Conservation (phyloP, 441 rosid genomes). For the Codiaeum variegatum region DNA sequence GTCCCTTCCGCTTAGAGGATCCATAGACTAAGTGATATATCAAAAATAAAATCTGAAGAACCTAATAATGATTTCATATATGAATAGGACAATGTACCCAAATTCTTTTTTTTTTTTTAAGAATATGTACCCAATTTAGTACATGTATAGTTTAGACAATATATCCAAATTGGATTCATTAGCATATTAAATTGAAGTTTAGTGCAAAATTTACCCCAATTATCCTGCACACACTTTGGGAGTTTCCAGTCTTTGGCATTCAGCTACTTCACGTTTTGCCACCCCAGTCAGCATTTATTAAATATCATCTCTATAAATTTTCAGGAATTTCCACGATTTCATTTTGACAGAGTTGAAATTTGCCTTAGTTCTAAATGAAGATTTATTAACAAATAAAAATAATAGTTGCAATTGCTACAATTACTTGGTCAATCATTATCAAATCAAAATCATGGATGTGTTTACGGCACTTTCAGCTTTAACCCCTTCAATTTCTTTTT, state of each 20-base stretch:
- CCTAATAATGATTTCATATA: too few species aligned
- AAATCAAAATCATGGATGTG: slow-evolving; percentile 3
- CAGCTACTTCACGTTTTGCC: not conserved
- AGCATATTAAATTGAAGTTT: too few species aligned
- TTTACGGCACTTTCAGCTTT: not conserved
- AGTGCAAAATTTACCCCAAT: too few species aligned
- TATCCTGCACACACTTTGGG: too few species aligned
- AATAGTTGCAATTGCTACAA: not conserved
- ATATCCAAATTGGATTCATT: too few species aligned
- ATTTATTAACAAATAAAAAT: not conserved
- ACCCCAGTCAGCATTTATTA: not conserved
- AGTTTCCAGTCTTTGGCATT: not conserved
- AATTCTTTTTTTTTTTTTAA: too few species aligned
- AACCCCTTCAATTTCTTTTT: not conserved
- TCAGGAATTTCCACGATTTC: not conserved
- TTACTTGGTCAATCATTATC: not conserved
- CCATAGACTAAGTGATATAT: too few species aligned
- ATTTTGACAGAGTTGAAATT: not conserved
- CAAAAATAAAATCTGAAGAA: too few species aligned
- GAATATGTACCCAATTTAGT: too few species aligned
- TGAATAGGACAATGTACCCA: too few species aligned
- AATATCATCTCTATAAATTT: not conserved
- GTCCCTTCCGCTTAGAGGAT: too few species aligned
- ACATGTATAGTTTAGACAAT: too few species aligned
- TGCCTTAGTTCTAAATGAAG: not conserved